Base-by-base conservation (phyloP, 305 asterid species). In the Salvia sclarea region DNA sequence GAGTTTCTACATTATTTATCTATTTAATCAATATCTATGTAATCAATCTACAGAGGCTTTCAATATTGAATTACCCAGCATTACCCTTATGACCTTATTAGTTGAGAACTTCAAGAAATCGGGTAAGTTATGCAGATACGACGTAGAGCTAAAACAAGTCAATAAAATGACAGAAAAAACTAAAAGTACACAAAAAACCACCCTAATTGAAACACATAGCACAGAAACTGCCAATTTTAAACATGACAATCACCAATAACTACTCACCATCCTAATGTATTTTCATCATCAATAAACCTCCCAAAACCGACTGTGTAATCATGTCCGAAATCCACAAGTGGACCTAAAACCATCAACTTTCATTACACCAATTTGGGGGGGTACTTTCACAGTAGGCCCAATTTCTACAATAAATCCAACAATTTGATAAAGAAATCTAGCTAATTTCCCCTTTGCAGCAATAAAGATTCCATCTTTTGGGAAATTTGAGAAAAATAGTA, bases 221-320 rank as follows among this genome's bases (percentile, higher is more conserved):
- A n/a, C n/a, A 59, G 55, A 37, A 69, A 57, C 25, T 43, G 37
- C 66, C 41, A 33, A 61, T 17, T 47, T 54, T 20, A 9, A 61
- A 20, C 33, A 30, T 21, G 70, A 72, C 40, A 67, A 61, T 47
- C 50, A 20, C 64, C 65, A 11, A 43, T n/a, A 44, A 68, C 78
- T 50, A 61, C 67, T 47, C 62, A 66, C 45, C 52, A 61, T 61
- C 44, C 58, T 54, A 64, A 14, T 18, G 18, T 17, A 28, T 25
- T 37, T 37, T 28, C 30, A 33, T 28, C 28, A 50, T 40, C 35
- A 9, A 25, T 33, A 59, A 30, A 53, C 22, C 47, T 45, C 11
- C 10, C 60, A 30, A 58, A 66, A 13, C 54, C 38, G 18, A 64
- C 40, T 14, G 41, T 20, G n/a, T 21, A 10, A 50, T 50, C 31